Base-by-base conservation (phyloP, 805 yeast species). In the Ogataea allantospora region DNA sequence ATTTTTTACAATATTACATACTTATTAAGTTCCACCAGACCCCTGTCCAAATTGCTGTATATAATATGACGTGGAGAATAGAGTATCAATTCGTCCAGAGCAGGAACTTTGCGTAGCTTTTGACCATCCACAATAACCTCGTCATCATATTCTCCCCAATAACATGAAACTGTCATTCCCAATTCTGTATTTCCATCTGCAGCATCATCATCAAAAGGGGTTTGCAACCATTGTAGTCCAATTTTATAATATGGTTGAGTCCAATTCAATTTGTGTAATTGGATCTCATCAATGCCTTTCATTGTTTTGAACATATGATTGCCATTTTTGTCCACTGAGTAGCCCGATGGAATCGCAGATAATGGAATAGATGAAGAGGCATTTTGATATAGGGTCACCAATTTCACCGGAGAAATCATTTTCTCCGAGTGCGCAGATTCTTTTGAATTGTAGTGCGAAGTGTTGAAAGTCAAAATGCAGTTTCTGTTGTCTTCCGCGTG, bases 191-290 rank as follows among this genome's bases (percentile, higher is more conserved):
- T 17, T 14, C 33, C 29, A n/a, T 58, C 60, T 11, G 53, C 61
- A 19, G 50, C 59, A 25, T 55, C 62, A 28, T 68, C 78, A 19
- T 69, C 68, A 10, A 72, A 63, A 50, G 73, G 63, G 36, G 70
- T 71, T 4, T 95, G 95, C 22, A 83, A 65, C 95, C 95, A 87
- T 53, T 84, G 84, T 33, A 87, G 49, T 2, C 81, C 84, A 29
- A 87, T 43, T 46, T 73, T 84, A 52, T 76, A 82, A 6, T 50
- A 52, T 1, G 66, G 51, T 33, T 68, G 67, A 5, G 72, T 65
- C 80, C 87, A 80, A 48, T 72, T 68, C 18, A 82, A 60, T 53
- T 82, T 85, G 58, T 83, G 84, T 40, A 88, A 54, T 35, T 75
- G 77, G 5, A 84, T 51, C 42, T 71, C 71, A 44, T 80, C 78